A percentile compares a stretch with the other conserved stretches of the same genome.
These are phyloP conservation scores for Leptomonas pyrrhocoris DNA, from an alignment of 208 protist species.

Conservation along the genomic window DNA sequence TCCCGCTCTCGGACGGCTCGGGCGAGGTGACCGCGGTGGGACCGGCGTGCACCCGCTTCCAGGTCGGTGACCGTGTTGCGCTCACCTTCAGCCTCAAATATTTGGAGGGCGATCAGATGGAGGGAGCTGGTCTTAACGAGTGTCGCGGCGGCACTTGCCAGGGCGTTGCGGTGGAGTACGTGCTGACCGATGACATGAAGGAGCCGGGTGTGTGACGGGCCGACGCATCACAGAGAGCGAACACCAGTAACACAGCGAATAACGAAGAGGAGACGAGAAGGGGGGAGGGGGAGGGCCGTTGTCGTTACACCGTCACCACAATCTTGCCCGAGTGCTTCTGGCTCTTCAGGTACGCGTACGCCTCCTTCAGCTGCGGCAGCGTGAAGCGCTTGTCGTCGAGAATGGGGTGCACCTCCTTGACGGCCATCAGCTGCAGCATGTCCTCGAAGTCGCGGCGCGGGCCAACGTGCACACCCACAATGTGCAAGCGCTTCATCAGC, in stretches of 20 bases:
- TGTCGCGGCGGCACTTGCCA: constrained; percentile 28
- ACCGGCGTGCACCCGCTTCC: constrained; percentile 11
- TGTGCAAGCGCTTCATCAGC: constrained; percentile 30
- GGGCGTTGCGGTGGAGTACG: constrained; percentile 34
- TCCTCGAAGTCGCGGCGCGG: constrained; percentile 38
- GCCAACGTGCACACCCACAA: constrained; percentile 30
- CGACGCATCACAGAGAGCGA: too few relatives aligned
- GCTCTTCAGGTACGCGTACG: constrained; percentile 22
- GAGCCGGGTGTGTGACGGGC: too few relatives aligned
- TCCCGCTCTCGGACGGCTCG: constrained; percentile 30
- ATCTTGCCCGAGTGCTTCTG: constrained; percentile 39
- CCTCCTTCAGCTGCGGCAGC: constrained; percentile 24
- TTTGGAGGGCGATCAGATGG: constrained; percentile 26
- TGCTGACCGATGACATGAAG: constrained; percentile 30
- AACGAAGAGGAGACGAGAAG: too few relatives aligned
- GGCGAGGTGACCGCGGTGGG: constrained; percentile 31
- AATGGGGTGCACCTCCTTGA: constrained; percentile 23
- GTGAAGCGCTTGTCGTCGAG: constrained; percentile 24
- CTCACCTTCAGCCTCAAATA: constrained; percentile 20
- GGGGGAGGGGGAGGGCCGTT: too few relatives aligned
- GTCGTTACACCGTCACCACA: constrained; percentile 26
- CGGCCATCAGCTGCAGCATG: constrained; percentile 32
- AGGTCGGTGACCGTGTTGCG: constrained; percentile 36
- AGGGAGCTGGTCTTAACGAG: constrained; percentile 25
- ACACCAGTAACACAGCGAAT: too few relatives aligned